Evolutionary conservation across 108 stramenopile genomes (phyloP), one percentile per base, ranked within the genome.

Genomic region (Nitzschia putrida): DNA sequence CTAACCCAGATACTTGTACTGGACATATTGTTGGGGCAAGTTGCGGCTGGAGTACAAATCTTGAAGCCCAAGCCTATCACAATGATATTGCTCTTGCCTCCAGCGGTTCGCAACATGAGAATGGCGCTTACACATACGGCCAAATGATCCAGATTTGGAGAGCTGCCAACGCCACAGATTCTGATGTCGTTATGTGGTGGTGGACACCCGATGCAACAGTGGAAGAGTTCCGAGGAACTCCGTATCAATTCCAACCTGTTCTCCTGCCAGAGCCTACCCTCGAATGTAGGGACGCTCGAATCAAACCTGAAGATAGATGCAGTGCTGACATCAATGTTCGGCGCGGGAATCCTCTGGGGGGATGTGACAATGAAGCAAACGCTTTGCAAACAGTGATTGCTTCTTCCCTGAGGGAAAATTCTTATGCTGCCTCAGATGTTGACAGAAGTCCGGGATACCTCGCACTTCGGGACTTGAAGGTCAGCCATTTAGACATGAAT

Each of bases 161-260:
- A 20, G 80, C 72, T n/a, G 72, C 73, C 16, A 70, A 74, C 40
- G 70, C 71, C 20, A 83, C 78, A 23, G 45, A 76, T 39, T 76
- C 74, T 2, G 38, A 67, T 55, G 64, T 79, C 16, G 45, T 79
- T 23, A 44, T 74, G 21, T 71, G 57, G 43, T 83, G 78, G 74
- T 83, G 57, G 57, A 40, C n/a, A 24, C 78, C 82, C 1, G 82
- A 83, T n/a, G 41, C 66, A 21, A 12, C 59, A 11, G 3, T 76
- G 8, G 57, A 66, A 49, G 51, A 61, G n/a, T 79, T 70, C 41
- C 34, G 41, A 22, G 53, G 20, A 20, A 65, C 40, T 16, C 25
- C 21, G 47, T 56, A 52, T 18, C 25, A 24, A 22, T 29, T 16
- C 61, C 40, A 50, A 61, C 53, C 44, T 45, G 23, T 59, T 26